Base-by-base conservation (phyloP, 2,329 filamentous ascomycete species). In the Clarireedia homoeocarpa region DNA sequence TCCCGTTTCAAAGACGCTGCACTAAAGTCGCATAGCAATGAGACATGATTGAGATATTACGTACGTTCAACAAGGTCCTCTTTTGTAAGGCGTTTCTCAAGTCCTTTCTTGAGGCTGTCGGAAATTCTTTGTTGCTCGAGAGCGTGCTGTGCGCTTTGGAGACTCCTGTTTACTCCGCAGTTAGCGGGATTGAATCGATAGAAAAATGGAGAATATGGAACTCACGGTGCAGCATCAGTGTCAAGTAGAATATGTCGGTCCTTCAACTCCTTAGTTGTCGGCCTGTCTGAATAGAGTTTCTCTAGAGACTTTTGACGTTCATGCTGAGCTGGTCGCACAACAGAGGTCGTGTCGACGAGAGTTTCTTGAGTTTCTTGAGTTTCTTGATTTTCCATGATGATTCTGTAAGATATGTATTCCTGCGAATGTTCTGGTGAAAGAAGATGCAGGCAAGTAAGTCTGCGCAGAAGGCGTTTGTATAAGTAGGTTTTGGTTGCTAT, bases 51-150 rank as follows among this genome's bases (percentile, higher is more conserved):
- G 10, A 14, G 1, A 9, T 2, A 15, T 23, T 20, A 73, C 82
- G 60, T 75, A 91, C 88, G 87, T 69, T 94, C 87, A 60, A 96
- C 76, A 23, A 96, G 78, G 66, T 89, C 83, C 38, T 89, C 81
- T 56, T 88, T 84, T 23, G 90, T 81, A 4, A 83, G 82, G 15
- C 85, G 73, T 56, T 81, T 77, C 63, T 82, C 77, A 12, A 88
- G 74, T 26, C 81, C 77, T 70, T 84, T 85, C 72, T 83, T 85
- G 61, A 88, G 70, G 61, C 73, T 82, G 67, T 88, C 83, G 10
- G 78, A 77, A 15, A 79, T 78, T 56, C 78, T 76, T 68, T 86
- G 83, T 61, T 83, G 80, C 64, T 85, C 83, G 44, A 88, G 79
- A 62, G 86, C 83, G 46, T 78, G 76, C 51, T 78, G 77, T 55